A percentile compares a stretch with the other conserved stretches of the same genome.
These are phyloP conservation scores for Colletotrichum sp. DNA, from an alignment of 2,329 filamentous ascomycete genomes.

Conservation along the genomic window DNA sequence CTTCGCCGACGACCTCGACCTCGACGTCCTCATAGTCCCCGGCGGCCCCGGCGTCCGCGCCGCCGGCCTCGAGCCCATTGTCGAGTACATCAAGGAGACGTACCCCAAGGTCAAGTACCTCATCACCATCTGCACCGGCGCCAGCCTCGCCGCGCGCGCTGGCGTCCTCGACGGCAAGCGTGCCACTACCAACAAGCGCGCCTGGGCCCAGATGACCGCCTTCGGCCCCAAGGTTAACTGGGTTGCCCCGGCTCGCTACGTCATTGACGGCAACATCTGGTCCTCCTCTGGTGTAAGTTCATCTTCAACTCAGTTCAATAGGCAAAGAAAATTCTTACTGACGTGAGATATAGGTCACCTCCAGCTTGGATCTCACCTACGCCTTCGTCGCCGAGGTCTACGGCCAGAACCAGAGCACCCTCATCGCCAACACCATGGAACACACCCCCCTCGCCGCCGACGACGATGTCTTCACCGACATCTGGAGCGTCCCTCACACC, in stretches of 20 bases:
- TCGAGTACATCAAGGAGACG: slow-evolving; percentile 43
- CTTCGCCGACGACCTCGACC: slow-evolving; percentile 54
- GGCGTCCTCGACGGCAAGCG: slow-evolving; percentile 64
- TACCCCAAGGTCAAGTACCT: slow-evolving; percentile 58
- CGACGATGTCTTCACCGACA: slow-evolving; percentile 33
- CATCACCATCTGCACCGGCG: slow-evolving; percentile 72
- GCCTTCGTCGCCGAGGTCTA: slow-evolving; percentile 48
- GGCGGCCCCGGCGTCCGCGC: slow-evolving; percentile 60
- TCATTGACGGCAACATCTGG: slow-evolving; percentile 71
- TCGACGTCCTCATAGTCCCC: slow-evolving; percentile 71
- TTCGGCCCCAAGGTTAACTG: slow-evolving; percentile 60
- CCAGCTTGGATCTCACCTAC: slow-evolving; percentile 41
- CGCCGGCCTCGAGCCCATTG: slow-evolving; percentile 35
- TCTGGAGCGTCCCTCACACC: slow-evolving; percentile 29
- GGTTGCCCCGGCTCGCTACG: slow-evolving; percentile 67
- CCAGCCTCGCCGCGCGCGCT: slow-evolving; percentile 60
- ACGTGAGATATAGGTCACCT: slow-evolving; percentile 31
- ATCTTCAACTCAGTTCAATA: neutral
- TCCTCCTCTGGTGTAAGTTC: slow-evolving; percentile 60
- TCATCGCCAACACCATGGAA: slow-evolving; percentile 56
- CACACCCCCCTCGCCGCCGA: slow-evolving; percentile 44
- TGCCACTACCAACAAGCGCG: slow-evolving; percentile 72
- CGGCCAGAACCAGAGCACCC: slow-evolving; percentile 50
- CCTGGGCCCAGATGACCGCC: slow-evolving; percentile 53
- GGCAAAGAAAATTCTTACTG: neutral